phyloP scores from a whole-genome alignment of 176 grass and related monocot genomes.

The Triticum timopheevii region DNA sequence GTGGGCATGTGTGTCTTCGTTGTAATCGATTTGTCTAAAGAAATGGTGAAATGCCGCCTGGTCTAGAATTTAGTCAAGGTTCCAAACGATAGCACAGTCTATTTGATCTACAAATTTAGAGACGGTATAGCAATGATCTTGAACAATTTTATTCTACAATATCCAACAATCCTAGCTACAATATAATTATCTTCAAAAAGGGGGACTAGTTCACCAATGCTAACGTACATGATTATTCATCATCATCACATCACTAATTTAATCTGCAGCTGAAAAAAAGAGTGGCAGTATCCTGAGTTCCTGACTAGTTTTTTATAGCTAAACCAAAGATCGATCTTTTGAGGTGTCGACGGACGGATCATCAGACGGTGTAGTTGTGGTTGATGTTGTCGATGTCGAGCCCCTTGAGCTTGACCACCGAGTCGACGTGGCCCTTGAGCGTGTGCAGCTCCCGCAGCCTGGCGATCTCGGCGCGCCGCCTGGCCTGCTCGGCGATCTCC shows the following conservation, averaged over 20 bases:
- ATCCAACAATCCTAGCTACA: slow-evolving; percentile 2
- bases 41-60: too few species aligned
- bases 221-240: slow-evolving; percentile 8
- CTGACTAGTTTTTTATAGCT: not conserved
- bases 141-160: slow-evolving; percentile 7
- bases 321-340: not conserved
- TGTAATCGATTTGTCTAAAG: too few species aligned
- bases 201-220: not conserved
- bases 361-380: slow-evolving; percentile 54
- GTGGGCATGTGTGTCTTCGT: too few species aligned
- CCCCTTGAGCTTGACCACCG: slow-evolving; percentile 58
- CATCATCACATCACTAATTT: not conserved
- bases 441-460: slow-evolving; percentile 54
- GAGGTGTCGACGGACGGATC: not conserved
- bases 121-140: not conserved
- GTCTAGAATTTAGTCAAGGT: not conserved
- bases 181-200: not conserved
- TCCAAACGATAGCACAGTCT: not conserved
- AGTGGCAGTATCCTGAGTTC: not conserved
- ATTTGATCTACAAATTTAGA: not conserved
- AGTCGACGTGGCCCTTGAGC: slow-evolving; percentile 61
- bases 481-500: slow-evolving; percentile 83
- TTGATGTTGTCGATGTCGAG: slow-evolving; percentile 52
- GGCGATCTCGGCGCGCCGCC: slow-evolving; percentile 77
- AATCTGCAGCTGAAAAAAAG: not conserved